phyloP scores from a whole-genome alignment of 345 rosid species.

The Lepidium didymum region DNA sequence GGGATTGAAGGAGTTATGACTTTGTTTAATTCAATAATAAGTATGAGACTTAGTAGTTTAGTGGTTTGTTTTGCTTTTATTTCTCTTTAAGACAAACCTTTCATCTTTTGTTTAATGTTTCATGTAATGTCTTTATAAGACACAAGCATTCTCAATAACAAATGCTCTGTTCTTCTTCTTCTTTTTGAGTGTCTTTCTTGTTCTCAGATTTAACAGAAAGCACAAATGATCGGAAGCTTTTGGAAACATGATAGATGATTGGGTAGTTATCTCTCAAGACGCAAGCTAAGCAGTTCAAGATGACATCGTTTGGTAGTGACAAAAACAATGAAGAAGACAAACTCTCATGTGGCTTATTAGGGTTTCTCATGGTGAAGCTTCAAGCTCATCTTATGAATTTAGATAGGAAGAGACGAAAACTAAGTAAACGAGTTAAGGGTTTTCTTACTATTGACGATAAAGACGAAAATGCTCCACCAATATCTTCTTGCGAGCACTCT shows the following conservation, averaged over 20 bases:
- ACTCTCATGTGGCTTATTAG: background rate
- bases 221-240: constrained; percentile 38
- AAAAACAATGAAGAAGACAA: background rate
- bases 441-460: background rate
- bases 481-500: background rate
- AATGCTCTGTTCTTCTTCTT: too few relatives aligned
- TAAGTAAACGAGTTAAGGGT: background rate
- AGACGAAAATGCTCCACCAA: background rate
- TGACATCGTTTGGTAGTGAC: constrained; percentile 47
- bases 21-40: too few relatives aligned
- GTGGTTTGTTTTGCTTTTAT: too few relatives aligned
- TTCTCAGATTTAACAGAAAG: too few relatives aligned
- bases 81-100: too few relatives aligned
- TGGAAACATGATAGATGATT: constrained; percentile 46
- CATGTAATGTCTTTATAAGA: too few relatives aligned
- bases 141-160: too few relatives aligned
- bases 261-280: constrained; percentile 44
- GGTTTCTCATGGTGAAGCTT: background rate
- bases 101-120: too few relatives aligned
- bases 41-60: too few relatives aligned
- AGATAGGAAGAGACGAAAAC: background rate
- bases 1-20: too few relatives aligned
- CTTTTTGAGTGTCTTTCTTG: too few relatives aligned
- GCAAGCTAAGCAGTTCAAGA: constrained; percentile 52
- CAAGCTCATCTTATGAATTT: background rate